A percentile compares a stretch with the other conserved stretches of the same genome.
Conservation (phyloP, 306 rosid species). For the Gillenia trifoliata region DNA sequence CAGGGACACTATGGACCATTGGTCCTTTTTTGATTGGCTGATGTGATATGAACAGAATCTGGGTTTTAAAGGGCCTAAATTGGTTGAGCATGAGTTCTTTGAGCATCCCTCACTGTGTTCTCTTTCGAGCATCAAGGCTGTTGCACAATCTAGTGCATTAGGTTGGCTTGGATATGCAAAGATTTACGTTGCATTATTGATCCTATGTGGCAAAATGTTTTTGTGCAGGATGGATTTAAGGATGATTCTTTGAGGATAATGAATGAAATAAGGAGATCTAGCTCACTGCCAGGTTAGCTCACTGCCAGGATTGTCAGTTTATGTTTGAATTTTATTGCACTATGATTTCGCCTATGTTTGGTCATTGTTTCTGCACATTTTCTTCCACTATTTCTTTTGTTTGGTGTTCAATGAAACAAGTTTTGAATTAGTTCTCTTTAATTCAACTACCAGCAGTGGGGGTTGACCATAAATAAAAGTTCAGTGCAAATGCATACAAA, state of each 20-base stretch:
- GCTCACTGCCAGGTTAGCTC: too few relatives aligned
- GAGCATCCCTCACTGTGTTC: background rate
- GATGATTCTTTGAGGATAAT: conserved; percentile 88
- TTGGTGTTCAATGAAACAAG: background rate
- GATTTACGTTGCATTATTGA: background rate
- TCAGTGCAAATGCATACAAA: background rate
- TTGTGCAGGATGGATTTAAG: conserved; percentile 78
- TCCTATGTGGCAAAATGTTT: background rate
- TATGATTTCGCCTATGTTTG: background rate
- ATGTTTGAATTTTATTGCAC: background rate
- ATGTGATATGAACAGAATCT: background rate
- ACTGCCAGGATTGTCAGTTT: too few relatives aligned
- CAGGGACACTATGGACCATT: background rate
- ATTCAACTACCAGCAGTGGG: background rate
- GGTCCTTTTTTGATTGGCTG: background rate
- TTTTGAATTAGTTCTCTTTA: background rate
- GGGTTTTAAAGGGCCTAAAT: background rate
- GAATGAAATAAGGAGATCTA: conserved; percentile 59
- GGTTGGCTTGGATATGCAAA: background rate
- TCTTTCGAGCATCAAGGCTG: background rate
- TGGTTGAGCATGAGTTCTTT: background rate
- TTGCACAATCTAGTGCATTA: background rate
- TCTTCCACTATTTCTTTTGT: background rate
- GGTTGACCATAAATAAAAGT: background rate
- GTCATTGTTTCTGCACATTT: background rate